Percentiles rank a stretch among this genome's conserved stretches.
phyloP scores from a whole-genome alignment of 768 basidiomycete species.

The Termitomyces sp. region DNA sequence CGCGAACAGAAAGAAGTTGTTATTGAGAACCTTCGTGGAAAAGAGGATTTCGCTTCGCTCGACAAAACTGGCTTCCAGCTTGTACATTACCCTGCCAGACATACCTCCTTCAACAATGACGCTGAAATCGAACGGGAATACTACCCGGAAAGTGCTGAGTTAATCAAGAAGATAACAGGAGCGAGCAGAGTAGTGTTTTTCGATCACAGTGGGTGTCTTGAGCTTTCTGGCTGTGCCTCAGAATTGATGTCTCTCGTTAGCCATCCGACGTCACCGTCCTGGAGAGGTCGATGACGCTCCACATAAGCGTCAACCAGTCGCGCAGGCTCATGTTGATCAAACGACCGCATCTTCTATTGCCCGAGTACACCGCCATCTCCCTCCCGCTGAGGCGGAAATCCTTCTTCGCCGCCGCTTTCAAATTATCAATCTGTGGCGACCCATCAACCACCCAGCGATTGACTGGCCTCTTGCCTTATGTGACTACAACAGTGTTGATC shows the following conservation, averaged over 20 bases:
- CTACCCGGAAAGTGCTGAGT: constrained; percentile 53
- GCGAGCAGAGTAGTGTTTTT: constrained; percentile 57
- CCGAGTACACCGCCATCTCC: constrained; percentile 51
- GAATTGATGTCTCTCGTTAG: background rate
- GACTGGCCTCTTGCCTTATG: constrained; percentile 53
- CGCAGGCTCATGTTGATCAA: constrained; percentile 51
- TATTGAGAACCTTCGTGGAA: constrained; percentile 54
- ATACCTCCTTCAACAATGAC: constrained; percentile 44
- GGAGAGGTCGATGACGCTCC: constrained; percentile 32
- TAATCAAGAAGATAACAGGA: constrained; percentile 56
- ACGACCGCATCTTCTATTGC: constrained; percentile 39
- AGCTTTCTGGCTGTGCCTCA: background rate
- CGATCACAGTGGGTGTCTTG: constrained; percentile 50
- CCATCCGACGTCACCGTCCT: constrained; percentile 38
- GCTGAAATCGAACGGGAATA: constrained; percentile 48
- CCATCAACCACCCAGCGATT: constrained; percentile 42
- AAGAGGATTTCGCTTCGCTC: constrained; percentile 38
- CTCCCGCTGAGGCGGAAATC: constrained; percentile 37
- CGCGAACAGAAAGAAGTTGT: constrained; percentile 24
- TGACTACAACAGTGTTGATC: constrained; percentile 45
- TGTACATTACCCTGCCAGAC: constrained; percentile 28
- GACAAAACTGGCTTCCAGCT: constrained; percentile 51
- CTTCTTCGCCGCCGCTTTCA: constrained; percentile 50
- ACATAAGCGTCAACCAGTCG: constrained; percentile 42
- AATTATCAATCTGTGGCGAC: constrained; percentile 62